Base-by-base conservation (phyloP, 2,329 filamentous ascomycete species). In the Nothophoma quercina region DNA sequence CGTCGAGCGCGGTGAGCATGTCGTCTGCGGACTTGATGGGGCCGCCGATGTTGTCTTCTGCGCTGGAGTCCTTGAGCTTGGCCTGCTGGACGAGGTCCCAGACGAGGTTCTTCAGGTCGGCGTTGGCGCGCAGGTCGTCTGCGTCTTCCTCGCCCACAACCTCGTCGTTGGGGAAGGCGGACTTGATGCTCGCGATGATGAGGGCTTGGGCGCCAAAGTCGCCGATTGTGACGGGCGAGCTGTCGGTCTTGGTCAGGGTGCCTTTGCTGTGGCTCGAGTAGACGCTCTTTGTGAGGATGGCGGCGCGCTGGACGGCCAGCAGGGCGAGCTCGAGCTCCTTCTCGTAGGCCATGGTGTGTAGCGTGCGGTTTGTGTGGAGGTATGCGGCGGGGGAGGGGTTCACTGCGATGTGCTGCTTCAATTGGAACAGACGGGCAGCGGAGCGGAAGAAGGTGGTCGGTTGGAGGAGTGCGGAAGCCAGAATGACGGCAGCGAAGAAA, bases 121-220 rank as follows among this genome's bases (percentile, higher is more conserved):
- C 78, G 63, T 98, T 88, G 48, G 87, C 81, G 49, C 90, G 86
- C 55, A 99, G 84, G 64, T 88, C 84, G 55, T 85, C 86, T 7
- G 93, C 90, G 77, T 99, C 95, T 77, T 99, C 95, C 77, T 99
- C 95, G 63, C 90, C 95, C 33, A 99, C 91, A 59, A 99, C 90
- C 74, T 91, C 88, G 71, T 99, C 95, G 28, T 86, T 72, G 15
- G 95, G 95, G 80, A 99, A 99, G 77, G 89, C 91, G 77, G 90
- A 85, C 76, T 88, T 88, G 63, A 99, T 88, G 22, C 93, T 93
- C 51, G 88, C 84, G 70, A 98, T 96, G 77, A 99, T 96, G 62
- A 99, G 85, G 25, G 95, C 93, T 80, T 99, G 95, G 29, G 95
- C 96, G 70, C 95, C 95, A 75, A 96, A 98, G 79, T 99, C 95